Evolutionary conservation across 2,329 filamentous ascomycete genomes (phyloP), one percentile per base, ranked within the genome.

Genomic region (Albophoma yamanashiensis): DNA sequence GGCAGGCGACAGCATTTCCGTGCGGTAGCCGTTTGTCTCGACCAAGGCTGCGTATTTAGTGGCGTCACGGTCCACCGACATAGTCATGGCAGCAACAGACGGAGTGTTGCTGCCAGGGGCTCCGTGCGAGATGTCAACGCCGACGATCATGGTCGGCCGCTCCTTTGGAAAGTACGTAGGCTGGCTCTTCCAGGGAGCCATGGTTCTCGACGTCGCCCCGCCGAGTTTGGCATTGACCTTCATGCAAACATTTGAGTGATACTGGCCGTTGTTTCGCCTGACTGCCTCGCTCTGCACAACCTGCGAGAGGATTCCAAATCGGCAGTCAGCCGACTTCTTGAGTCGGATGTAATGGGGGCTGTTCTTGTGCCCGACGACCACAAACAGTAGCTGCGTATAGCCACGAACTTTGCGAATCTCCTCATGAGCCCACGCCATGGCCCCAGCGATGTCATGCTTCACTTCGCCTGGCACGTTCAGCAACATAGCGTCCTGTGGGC

Each of bases 211-310:
- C 1, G 91, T 97, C 0, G 84, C 82, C 7, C 94, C 94, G 17
- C 94, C 94, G 2, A 99, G 82, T 77, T 99, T 99, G 4, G 91
- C 89, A 67, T 99, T 97, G 65, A 99, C 86, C 77, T 99, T 99
- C 91, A 99, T 94, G 64, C 86, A 83, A 0, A 99, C 91, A 63
- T 99, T 99, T 1, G 90, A 94, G 68, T 90, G 88, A 74, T 97
- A 97, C 68, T 99, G 94, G 0, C 82, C 81, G 27, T 89, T 84
- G 20, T 83, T 84, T 70, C 88, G 88, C 43, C 76, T 67, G 0
- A 93, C 89, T 61, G 95, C 88, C 0, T 76, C 75, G 2, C 79
- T 77, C 64, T 92, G 87, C n/a, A 97, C 70, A 63, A 92, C 88
- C 70, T 97, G 94, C 0, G 91, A 91, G 0, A 91, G 80, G 17